Percentiles rank a stretch among this genome's conserved stretches.
Conservation (phyloP, 1,284 basidiomycete species). For the Flammula alnicola region DNA sequence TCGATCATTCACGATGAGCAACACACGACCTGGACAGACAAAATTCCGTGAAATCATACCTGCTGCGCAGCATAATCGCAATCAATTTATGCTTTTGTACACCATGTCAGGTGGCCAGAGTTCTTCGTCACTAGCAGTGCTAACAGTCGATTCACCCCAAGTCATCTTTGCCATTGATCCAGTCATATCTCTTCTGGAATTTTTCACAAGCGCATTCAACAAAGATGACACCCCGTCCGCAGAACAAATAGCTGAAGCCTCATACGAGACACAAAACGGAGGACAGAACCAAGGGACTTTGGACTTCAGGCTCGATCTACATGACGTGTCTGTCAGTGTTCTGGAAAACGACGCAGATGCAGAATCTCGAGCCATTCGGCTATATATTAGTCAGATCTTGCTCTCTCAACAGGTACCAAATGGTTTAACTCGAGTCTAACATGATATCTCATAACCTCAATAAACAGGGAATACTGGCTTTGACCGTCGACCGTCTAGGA, state of each 20-base stretch:
- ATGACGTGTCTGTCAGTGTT: conserved; percentile 90
- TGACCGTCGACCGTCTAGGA: conserved; percentile 84
- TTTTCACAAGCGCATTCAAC: conserved; percentile 74
- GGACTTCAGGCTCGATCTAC: conserved; percentile 87
- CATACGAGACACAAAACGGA: conserved; percentile 13
- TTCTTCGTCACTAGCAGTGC: conserved; percentile 67
- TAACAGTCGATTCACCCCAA: conserved; percentile 93
- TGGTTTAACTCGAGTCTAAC: background rate
- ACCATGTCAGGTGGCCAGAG: conserved; percentile 70
- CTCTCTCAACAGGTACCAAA: conserved; percentile 84
- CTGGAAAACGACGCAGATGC: conserved; percentile 85
- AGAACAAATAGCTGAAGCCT: background rate
- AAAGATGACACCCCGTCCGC: conserved; percentile 27
- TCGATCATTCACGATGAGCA: conserved; percentile 90
- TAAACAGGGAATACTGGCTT: conserved; percentile 75
- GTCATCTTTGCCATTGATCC: conserved; percentile 95
- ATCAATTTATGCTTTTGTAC: conserved; percentile 95
- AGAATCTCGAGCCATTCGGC: conserved; percentile 87
- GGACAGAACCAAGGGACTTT: conserved; percentile 34
- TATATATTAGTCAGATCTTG: conserved; percentile 86
- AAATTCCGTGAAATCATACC: conserved; percentile 97
- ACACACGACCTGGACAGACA: conserved; percentile 82
- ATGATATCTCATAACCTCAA: conserved; percentile 11
- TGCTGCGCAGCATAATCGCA: conserved; percentile 85
- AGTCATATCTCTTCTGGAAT: conserved; percentile 86